Conservation (phyloP, 1,284 basidiomycete genomes). For the Thecaphora frezii region DNA sequence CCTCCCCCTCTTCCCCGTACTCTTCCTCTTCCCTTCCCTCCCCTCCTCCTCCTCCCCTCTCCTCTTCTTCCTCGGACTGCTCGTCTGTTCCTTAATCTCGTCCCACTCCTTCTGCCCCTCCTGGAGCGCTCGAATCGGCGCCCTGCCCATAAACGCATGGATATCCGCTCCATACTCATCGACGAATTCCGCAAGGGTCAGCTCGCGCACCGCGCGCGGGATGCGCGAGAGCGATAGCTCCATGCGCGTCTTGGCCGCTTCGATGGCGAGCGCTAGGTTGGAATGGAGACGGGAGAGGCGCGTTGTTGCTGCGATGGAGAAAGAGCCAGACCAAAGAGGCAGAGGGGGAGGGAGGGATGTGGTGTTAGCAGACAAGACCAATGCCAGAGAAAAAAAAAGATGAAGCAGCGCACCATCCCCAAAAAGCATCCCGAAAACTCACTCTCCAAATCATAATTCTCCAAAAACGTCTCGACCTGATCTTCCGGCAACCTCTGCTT, state of each 20-base stretch:
- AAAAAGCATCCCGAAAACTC: neutral
- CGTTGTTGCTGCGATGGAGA: neutral
- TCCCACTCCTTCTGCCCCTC: slow-evolving; percentile 37
- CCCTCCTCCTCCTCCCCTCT: slow-evolving; percentile 10
- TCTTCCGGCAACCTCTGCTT: slow-evolving; percentile 31
- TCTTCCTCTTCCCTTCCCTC: slow-evolving; percentile 2
- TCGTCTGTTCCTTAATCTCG: slow-evolving; percentile 17
- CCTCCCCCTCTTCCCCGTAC: slow-evolving; percentile 6
- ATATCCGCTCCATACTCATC: slow-evolving; percentile 34
- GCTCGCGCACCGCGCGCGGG: slow-evolving; percentile 29
- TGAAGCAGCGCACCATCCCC: neutral
- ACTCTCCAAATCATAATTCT: slow-evolving; percentile 40
- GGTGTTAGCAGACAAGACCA: neutral
- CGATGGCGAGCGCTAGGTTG: slow-evolving; percentile 16
- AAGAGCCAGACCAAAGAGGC: neutral
- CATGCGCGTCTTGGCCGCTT: slow-evolving; percentile 22
- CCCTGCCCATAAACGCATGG: slow-evolving; percentile 28
- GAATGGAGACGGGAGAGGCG: slow-evolving; percentile 13
- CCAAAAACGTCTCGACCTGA: slow-evolving; percentile 31
- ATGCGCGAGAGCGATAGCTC: slow-evolving; percentile 24
- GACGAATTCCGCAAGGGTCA: slow-evolving; percentile 29
- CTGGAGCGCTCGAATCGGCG: slow-evolving; percentile 20
- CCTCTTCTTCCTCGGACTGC: slow-evolving; percentile 18
- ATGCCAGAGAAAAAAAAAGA: neutral
- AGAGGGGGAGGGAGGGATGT: neutral